phyloP scores from a whole-genome alignment of 306 rosid genomes.

The Glycine soja region DNA sequence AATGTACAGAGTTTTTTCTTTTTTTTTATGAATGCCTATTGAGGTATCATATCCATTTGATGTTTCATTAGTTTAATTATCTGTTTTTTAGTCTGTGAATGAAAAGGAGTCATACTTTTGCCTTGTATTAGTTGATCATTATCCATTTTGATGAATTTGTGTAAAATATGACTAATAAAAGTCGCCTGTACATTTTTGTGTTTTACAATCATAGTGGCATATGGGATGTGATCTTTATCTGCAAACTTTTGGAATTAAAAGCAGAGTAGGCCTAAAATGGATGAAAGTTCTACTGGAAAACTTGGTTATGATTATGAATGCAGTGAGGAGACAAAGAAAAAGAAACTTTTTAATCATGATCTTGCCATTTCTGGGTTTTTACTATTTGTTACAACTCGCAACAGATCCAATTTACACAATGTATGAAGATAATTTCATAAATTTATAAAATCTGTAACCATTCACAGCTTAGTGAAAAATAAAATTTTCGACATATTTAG shows the following conservation, averaged over 20 bases:
- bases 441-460: neutral
- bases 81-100: constrained; percentile 25
- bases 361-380: neutral
- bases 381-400: neutral
- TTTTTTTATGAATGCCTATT: neutral
- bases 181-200: constrained; percentile 20
- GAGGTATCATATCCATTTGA: constrained; percentile 22
- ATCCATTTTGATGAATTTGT: constrained; percentile 24
- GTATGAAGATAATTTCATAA: neutral
- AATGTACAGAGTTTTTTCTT: neutral
- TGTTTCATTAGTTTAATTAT: constrained; percentile 23
- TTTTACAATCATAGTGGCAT: constrained; percentile 21
- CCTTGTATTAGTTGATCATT: neutral
- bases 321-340: neutral
- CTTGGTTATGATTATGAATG: neutral
- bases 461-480: constrained; percentile 21
- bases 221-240: neutral
- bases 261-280: neutral
- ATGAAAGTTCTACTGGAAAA: constrained; percentile 3
- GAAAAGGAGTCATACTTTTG: constrained; percentile 1
- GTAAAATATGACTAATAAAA: constrained; percentile 20
- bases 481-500: constrained; percentile 6
- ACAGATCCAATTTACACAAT: neutral
- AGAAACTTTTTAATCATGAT: neutral
- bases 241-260: constrained; percentile 25